Evolutionary conservation across 2,329 filamentous ascomycete genomes (phyloP), one percentile per base, ranked within the genome.

Genomic region (Aspergillus sp.): DNA sequence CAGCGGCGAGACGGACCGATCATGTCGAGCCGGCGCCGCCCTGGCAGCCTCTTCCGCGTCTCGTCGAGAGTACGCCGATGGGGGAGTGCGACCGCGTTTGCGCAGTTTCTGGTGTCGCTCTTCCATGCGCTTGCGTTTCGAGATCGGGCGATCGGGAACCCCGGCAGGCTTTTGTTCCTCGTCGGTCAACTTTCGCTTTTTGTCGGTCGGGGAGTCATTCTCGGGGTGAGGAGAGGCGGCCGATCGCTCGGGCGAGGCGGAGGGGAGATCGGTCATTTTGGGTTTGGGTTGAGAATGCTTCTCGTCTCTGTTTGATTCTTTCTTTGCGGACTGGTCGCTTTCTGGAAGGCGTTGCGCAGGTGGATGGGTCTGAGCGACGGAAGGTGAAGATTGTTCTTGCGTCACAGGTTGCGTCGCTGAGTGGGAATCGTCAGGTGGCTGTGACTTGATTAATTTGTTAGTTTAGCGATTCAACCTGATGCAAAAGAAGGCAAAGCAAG

Each of bases 1-100:
- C 4, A 77, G 69, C 12, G 78, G 78, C 2, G 78, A 80, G 11
- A 73, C 74, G 29, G 78, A 79, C 54, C 76, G 72, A 18, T 69
- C 68, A 46, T 74, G 71, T 31, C 71, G 69, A 54, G 46, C 62
- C 53, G 20, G 58, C 32, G 14, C 32, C 42, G 31, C 54, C 46
- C 46, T 39, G 18, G 57, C 57, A 58, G 47, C 31, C 59, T 60
- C 67, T 61, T 59, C 69, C 67, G 55, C 68, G 64, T 78, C 75
- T 24, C 77, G 75, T 42, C 76, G 74, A 3, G 76, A 74, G 62
- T 76, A 79, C 1, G 71, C 73, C 9, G 76, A 77, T 2, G 75
- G 75, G 29, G 74, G 71, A 49, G 72, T 69, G n/a, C 70, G 70
- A 26, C 68, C 74, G 16, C 73, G 71, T 61, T 71, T 75, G 57